phyloP scores from a whole-genome alignment of 257 asterid species.

The Osmanthus fragrans region DNA sequence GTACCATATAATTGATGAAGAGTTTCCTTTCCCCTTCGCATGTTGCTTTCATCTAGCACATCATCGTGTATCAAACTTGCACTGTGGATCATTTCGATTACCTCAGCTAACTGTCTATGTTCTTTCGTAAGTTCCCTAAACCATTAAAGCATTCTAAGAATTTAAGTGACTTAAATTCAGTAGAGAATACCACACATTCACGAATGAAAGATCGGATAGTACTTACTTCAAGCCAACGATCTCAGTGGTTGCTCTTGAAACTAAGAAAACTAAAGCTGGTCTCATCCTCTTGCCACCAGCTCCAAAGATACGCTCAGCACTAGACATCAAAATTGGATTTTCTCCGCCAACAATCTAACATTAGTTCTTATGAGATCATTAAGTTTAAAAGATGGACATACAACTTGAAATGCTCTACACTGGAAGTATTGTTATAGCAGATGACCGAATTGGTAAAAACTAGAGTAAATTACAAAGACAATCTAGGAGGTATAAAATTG shows the following conservation, averaged over 20 bases:
- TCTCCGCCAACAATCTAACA: constrained; percentile 91
- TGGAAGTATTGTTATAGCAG: no score
- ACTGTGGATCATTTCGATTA: constrained; percentile 95
- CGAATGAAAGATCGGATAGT: constrained; percentile 15
- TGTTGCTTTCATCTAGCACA: constrained; percentile 87
- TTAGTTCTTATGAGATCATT: constrained; percentile 29
- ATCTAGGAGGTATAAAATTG: no score
- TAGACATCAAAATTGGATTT: constrained; percentile 89
- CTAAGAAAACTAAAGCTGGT: constrained; percentile 86
- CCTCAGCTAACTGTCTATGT: constrained; percentile 91
- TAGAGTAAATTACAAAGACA: no score
- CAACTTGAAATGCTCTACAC: not conserved
- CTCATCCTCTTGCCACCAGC: constrained; percentile 98
- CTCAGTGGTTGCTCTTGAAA: constrained; percentile 87
- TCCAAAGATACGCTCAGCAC: constrained; percentile 92
- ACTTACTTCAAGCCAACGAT: constrained; percentile 74
- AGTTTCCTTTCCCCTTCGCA: constrained; percentile 88
- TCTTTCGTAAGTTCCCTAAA: constrained; percentile 79
- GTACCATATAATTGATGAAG: constrained; percentile 88
- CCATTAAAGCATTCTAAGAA: constrained; percentile 8
- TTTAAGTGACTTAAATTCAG: constrained; percentile 3
- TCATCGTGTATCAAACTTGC: constrained; percentile 98
- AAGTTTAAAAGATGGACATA: not conserved
- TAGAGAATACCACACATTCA: not conserved
- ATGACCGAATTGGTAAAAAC: no score